A percentile compares a stretch with the other conserved stretches of the same genome.
phyloP scores from a whole-genome alignment of 805 yeast genomes.

The Saccharomycopsis sp. region DNA sequence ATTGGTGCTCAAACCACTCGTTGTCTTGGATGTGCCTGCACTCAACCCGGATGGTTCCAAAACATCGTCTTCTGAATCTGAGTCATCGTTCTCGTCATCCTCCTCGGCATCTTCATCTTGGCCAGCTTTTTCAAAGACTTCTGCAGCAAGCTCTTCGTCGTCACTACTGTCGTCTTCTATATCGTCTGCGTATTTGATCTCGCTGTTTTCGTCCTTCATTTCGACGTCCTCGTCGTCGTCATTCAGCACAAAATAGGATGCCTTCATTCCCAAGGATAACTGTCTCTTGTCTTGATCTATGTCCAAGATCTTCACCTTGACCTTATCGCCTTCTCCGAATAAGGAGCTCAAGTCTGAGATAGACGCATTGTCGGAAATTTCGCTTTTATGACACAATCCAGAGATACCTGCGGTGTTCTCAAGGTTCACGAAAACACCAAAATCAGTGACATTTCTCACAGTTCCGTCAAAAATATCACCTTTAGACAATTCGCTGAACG shows the following conservation, averaged over 20 bases:
- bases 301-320: constrained; percentile 71
- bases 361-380: constrained; percentile 66
- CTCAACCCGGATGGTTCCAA: constrained; percentile 17
- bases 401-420: constrained; percentile 67
- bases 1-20: constrained; percentile 65
- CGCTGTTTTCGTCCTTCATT: constrained; percentile 24
- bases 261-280: constrained; percentile 87
- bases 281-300: constrained; percentile 62
- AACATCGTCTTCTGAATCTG: constrained; percentile 28
- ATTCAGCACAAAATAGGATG: constrained; percentile 62
- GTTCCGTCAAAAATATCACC: constrained; percentile 75
- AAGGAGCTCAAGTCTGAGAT: constrained; percentile 52
- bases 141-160: constrained; percentile 27
- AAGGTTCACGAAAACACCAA: constrained; percentile 83
- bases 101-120: constrained; percentile 30
- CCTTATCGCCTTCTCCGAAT: constrained; percentile 86
- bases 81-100: constrained; percentile 28
- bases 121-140: constrained; percentile 25
- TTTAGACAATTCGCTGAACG: constrained; percentile 57
- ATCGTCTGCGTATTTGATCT: constrained; percentile 23
- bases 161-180: constrained; percentile 25
- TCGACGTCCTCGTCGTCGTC: constrained; percentile 31
- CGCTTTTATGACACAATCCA: constrained; percentile 83
- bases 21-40: constrained; percentile 22
- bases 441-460: constrained; percentile 70